Evolutionary conservation across 2,329 filamentous ascomycete genomes (phyloP).

Genomic region (Lasiodiplodia hormozganensis): DNA sequence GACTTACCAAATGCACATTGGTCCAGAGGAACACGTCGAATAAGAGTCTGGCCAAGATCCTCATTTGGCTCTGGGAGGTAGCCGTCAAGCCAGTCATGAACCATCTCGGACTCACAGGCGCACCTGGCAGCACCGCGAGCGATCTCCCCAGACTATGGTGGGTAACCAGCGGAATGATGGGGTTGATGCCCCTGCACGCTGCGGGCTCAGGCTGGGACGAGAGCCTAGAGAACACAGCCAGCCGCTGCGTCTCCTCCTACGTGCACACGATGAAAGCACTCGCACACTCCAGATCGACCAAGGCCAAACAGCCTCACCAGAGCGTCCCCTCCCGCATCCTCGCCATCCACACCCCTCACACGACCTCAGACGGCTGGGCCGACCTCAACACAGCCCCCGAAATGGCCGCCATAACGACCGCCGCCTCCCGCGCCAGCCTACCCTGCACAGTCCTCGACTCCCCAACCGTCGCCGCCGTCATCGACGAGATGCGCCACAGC

Average conservation of each 20-base stretch:
- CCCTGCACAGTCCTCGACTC: too few relatives aligned
- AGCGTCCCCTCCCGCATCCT: not conserved
- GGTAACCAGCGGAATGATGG: slow-evolving; percentile 25
- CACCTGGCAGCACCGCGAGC: too few relatives aligned
- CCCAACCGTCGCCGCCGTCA: too few relatives aligned
- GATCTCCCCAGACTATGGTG: slow-evolving; percentile 7
- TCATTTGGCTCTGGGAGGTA: not conserved
- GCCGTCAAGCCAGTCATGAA: not conserved
- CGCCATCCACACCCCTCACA: too few relatives aligned
- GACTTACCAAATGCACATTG: too few relatives aligned
- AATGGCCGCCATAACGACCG: too few relatives aligned
- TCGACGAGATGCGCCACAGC: too few relatives aligned
- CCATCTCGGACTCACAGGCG: too few relatives aligned
- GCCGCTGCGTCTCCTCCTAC: slow-evolving; percentile 24
- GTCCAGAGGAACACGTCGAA: not conserved
- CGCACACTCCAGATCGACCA: slow-evolving; percentile 23
- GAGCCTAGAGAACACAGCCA: slow-evolving; percentile 12
- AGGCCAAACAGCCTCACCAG: slow-evolving; percentile 16
- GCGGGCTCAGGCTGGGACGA: slow-evolving; percentile 27
- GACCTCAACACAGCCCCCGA: not conserved
- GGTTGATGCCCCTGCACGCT: slow-evolving; percentile 31
- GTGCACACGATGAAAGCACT: slow-evolving; percentile 24
- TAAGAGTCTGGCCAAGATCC: not conserved
- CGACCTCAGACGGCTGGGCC: not conserved
- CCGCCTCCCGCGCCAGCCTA: too few relatives aligned